These are phyloP conservation scores for Haematococcus lacustris DNA, from an alignment of 139 green algal genomes.

Conservation along the genomic window DNA sequence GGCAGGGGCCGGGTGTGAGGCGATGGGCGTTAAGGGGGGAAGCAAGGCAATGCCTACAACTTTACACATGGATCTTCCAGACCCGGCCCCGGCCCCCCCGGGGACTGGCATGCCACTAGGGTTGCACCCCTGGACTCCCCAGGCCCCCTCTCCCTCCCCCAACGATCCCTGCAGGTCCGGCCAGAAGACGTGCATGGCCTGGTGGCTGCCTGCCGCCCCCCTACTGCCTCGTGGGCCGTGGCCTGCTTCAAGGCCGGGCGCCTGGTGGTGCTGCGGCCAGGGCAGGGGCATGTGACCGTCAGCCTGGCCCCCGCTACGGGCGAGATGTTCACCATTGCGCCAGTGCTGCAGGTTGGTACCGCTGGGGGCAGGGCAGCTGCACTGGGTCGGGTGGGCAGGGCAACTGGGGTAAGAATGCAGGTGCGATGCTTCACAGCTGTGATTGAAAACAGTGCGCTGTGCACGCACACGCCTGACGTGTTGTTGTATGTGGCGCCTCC, in stretches of 20 bases:
- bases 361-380: background rate
- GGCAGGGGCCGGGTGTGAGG: background rate
- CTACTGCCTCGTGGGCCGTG: constrained; percentile 9
- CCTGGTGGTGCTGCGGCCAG: constrained; percentile 8
- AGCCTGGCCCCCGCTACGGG: constrained; percentile 10
- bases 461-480: no score
- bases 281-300: constrained; percentile 12
- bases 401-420: background rate
- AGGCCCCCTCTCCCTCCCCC: background rate
- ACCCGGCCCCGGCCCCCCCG: no score
- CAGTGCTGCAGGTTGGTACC: background rate
- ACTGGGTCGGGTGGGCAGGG: background rate
- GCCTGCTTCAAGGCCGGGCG: constrained; percentile 11
- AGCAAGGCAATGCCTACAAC: background rate
- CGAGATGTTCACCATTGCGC: constrained; percentile 30
- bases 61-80: background rate
- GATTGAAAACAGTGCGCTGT: background rate
- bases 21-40: background rate
- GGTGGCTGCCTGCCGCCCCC: constrained; percentile 10
- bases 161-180: constrained; percentile 9
- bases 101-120: background rate
- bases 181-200: constrained; percentile 47
- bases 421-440: background rate
- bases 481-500: no score
- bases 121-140: background rate